A percentile compares a stretch with the other conserved stretches of the same genome.
phyloP scores from a whole-genome alignment of 768 basidiomycete species.

The Russula olivacea region DNA sequence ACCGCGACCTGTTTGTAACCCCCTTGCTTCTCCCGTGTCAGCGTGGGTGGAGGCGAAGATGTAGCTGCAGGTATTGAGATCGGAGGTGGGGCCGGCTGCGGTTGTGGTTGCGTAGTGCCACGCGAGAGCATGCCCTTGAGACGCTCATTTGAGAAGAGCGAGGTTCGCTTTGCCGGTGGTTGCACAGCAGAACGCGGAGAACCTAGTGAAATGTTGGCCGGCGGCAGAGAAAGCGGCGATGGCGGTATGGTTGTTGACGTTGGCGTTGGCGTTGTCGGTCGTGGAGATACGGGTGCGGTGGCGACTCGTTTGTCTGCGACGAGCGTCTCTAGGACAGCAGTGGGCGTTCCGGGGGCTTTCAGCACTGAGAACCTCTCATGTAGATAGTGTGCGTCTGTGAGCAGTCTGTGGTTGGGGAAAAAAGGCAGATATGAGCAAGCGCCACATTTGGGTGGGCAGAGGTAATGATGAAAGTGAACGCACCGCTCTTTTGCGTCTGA shows the following conservation, averaged over 20 bases:
- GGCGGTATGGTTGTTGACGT: background rate
- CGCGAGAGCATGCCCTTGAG: conserved; percentile 36
- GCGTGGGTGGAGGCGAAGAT: background rate
- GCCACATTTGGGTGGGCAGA: background rate
- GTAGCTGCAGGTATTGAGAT: background rate
- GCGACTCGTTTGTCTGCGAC: conserved; percentile 60
- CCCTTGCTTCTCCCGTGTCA: conserved; percentile 21
- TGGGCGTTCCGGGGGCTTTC: conserved; percentile 59
- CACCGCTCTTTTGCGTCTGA: conserved; percentile 84
- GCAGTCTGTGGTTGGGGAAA: conserved; percentile 50
- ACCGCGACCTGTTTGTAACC: conserved; percentile 30
- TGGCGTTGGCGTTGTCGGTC: conserved; percentile 7
- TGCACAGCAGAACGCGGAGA: conserved; percentile 6
- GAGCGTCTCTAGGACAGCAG: conserved; percentile 78
- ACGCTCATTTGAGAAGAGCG: conserved; percentile 33
- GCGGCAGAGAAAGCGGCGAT: conserved; percentile 16
- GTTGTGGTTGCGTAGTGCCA: background rate
- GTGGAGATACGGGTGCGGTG: background rate
- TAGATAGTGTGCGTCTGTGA: conserved; percentile 73
- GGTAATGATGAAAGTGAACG: conserved; percentile 28
- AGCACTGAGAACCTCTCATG: conserved; percentile 70
- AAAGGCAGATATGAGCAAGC: conserved; percentile 7
- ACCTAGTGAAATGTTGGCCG: conserved; percentile 7
- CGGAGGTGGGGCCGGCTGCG: background rate
- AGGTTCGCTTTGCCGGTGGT: conserved; percentile 9